These are phyloP conservation scores for Omphalotus olearius DNA, from an alignment of 1,284 basidiomycete genomes.

Conservation along the genomic window DNA sequence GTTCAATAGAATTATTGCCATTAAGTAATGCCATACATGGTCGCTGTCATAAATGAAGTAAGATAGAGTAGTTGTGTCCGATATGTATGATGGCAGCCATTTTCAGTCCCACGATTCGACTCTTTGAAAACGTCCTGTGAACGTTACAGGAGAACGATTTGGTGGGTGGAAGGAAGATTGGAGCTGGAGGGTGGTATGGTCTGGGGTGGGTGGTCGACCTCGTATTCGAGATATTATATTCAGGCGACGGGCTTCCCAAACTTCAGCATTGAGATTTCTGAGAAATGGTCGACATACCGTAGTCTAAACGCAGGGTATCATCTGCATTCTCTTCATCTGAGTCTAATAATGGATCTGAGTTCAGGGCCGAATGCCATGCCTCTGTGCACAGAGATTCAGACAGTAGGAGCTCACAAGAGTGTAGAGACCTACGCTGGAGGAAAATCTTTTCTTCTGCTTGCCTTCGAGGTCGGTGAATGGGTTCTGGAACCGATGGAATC, in stretches of 20 bases:
- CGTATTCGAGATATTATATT: conserved; percentile 41
- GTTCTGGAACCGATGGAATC: conserved; percentile 10
- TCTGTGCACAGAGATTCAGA: conserved; percentile 35
- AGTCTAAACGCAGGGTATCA: conserved; percentile 58
- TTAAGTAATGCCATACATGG: neutral
- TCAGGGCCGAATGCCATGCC: conserved; percentile 62
- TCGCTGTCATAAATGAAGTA: neutral
- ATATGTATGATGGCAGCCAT: neutral
- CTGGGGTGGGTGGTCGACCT: conserved; percentile 37
- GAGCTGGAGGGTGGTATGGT: conserved; percentile 8
- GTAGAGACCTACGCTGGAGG: conserved; percentile 33
- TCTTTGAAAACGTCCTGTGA: conserved; percentile 27
- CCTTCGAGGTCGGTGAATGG: conserved; percentile 20
- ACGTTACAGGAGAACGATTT: conserved; percentile 1
- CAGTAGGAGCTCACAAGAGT: too few relatives aligned
- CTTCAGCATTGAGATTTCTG: conserved; percentile 44
- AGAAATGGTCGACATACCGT: conserved; percentile 39
- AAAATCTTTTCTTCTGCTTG: conserved; percentile 35
- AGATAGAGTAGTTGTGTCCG: conserved; percentile 1
- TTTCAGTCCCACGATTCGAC: conserved; percentile 35
- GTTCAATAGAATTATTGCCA: too few relatives aligned
- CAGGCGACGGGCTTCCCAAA: conserved; percentile 48
- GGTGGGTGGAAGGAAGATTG: conserved; percentile 2
- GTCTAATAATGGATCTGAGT: conserved; percentile 61
- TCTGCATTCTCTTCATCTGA: conserved; percentile 69